Percentiles rank a stretch among this genome's conserved stretches.
Conservation (phyloP, 139 green algal genomes). For the Chlorella sorokiniana region DNA sequence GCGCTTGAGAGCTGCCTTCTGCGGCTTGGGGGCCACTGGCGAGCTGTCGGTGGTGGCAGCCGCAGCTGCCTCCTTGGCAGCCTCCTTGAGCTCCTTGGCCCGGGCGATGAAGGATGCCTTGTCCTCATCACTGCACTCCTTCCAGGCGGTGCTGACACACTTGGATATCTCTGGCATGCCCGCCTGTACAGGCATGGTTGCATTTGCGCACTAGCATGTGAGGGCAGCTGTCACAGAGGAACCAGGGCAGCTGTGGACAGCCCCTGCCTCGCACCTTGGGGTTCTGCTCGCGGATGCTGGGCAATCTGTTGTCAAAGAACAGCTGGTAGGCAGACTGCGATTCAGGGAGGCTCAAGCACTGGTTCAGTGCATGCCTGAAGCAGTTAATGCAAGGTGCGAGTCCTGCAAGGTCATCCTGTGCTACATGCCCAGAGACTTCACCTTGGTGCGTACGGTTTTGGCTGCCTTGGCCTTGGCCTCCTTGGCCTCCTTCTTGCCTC, state of each 20-base stretch:
- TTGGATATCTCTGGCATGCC: neutral
- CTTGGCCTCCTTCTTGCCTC: neutral
- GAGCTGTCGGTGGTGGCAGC: neutral
- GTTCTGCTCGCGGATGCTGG: neutral
- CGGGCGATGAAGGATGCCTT: neutral
- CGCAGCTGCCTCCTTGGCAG: neutral
- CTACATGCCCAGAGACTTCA: too few species aligned
- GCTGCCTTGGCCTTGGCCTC: neutral
- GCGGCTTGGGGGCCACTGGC: neutral
- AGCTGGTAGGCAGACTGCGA: constrained; percentile 20
- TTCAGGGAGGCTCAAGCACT: too few species aligned
- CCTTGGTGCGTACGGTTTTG: neutral
- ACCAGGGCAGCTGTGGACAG: neutral
- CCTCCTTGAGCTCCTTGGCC: neutral
- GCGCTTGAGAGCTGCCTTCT: neutral
- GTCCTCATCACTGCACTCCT: neutral
- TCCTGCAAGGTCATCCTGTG: neutral
- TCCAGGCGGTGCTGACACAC: neutral
- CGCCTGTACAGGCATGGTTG: neutral
- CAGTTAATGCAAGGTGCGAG: neutral
- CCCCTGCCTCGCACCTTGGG: neutral
- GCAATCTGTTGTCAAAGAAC: constrained; percentile 6
- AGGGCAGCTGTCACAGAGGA: neutral
- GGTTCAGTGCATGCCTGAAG: neutral
- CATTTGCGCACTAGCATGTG: neutral